phyloP scores from a whole-genome alignment of 2,329 filamentous ascomycete genomes.

The Aureobasidium sp. region DNA sequence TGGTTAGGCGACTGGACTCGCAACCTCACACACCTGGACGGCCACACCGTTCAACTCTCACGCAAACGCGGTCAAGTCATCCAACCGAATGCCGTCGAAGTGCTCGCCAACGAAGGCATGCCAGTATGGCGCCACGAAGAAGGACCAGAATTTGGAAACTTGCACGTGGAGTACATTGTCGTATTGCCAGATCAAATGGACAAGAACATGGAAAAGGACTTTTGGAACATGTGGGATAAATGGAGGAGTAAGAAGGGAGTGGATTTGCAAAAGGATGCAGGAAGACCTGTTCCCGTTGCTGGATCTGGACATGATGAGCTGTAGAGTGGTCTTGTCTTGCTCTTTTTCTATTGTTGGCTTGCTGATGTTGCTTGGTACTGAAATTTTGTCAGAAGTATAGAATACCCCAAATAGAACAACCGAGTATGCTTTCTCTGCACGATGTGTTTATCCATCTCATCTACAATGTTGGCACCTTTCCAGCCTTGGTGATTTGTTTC shows the following conservation, averaged over 20 bases:
- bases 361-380: not conserved
- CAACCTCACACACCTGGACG: constrained; percentile 90
- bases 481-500: not conserved
- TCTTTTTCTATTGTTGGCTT: not conserved
- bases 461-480: too few species aligned
- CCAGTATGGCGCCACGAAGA: constrained; percentile 66
- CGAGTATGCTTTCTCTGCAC: too few species aligned
- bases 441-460: too few species aligned
- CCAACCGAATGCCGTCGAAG: constrained; percentile 76
- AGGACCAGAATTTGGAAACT: constrained; percentile 61
- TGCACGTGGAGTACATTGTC: constrained; percentile 76
- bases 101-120: constrained; percentile 80
- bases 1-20: constrained; percentile 97
- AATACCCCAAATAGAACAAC: too few species aligned
- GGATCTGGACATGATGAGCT: constrained; percentile 29
- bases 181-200: constrained; percentile 93
- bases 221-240: constrained; percentile 83
- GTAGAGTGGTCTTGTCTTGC: not conserved
- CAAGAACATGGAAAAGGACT: constrained; percentile 84
- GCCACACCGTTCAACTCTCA: constrained; percentile 71
- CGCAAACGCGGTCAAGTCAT: constrained; percentile 71
- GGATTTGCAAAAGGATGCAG: constrained; percentile 65
- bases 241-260: constrained; percentile 82
- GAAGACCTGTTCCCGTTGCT: constrained; percentile 35
- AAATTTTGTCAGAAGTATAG: too few species aligned